phyloP scores from a whole-genome alignment of 257 asterid genomes.

The Nicotiana tabacum region DNA sequence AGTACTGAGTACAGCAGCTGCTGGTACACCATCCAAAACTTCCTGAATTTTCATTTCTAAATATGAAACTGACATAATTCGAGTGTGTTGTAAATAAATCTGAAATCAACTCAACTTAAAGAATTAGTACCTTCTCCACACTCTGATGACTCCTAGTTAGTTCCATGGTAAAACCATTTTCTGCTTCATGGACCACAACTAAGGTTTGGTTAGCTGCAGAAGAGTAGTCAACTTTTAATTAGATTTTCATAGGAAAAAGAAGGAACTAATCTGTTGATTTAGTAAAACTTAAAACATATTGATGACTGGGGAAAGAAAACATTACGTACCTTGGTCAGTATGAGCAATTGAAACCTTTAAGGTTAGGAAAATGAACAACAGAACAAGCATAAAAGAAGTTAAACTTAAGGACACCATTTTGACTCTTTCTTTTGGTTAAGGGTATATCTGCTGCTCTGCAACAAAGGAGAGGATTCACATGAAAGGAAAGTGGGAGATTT shows the following conservation, averaged over 20 bases:
- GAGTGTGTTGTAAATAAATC: not conserved
- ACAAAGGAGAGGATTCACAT: conserved; percentile 15
- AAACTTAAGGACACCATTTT: conserved; percentile 23
- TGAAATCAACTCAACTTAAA: not conserved
- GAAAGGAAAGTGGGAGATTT: conserved; percentile 14
- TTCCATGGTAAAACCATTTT: not conserved
- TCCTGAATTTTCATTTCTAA: conserved; percentile 28
- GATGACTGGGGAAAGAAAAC: not conserved
- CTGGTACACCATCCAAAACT: not conserved
- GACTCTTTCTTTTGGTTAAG: not conserved
- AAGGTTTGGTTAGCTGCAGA: not conserved
- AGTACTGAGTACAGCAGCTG: not conserved
- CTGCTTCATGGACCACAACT: not conserved
- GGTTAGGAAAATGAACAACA: conserved; percentile 22
- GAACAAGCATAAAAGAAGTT: conserved; percentile 13
- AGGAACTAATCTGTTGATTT: not conserved
- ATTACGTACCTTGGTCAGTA: conserved; percentile 33
- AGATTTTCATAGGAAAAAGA: not conserved
- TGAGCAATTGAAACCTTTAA: conserved; percentile 16
- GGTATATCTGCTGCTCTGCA: not conserved
- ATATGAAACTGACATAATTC: not conserved
- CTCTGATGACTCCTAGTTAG: not conserved
- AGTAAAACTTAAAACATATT: not conserved
- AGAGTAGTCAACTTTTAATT: not conserved
- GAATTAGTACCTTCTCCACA: conserved; percentile 3